Evolutionary conservation across 306 rosid species (phyloP), one percentile per base, ranked within the genome.

Genomic region (Canavalia gladiata): DNA sequence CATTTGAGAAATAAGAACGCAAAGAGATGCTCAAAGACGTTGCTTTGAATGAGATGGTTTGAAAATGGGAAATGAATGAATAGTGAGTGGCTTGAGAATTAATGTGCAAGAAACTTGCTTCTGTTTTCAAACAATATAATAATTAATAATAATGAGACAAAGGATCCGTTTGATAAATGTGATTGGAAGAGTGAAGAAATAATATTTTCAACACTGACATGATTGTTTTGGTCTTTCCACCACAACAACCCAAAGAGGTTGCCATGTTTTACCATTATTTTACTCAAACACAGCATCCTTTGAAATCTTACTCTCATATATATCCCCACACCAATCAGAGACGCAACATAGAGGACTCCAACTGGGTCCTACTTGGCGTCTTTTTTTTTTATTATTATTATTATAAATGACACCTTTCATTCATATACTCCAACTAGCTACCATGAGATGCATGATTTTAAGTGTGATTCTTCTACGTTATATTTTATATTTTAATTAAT

Each of bases 281-380:
- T 28, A 45, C 70, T 81, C 84, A 56, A 81, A 54, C 52, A 11
- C 47, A 1, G 41, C 41, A 37, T 37, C 4, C 41, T 56, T 35
- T 46, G 25, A 12, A 64, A 49, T 39, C 25, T 59, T 65, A 49
- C 12, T 57, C 12, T 11, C 28, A 45, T 7, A 18, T 18, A 18
- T 18, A 18, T 18, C 8, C 11, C 58, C n/a, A 29, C 33, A 18
- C 55, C 4, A 10, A 50, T 10, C 5, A 51, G 28, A 12, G 5
- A 51, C 2, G 1, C 12, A 51, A 49, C 57, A 13, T 51, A 51
- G 0, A 47, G 52, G 52, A 47, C 52, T 47, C 12, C 2, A 47
- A 1, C 52, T 47, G 4, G 2, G 3, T 47, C n/a, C 52, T 47
- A 9, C 52, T 1, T 9, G 12, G 4, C 52, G 9, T 47, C 52